Percentiles rank a stretch among this genome's conserved stretches.
phyloP scores from a whole-genome alignment of 257 asterid genomes.

The Lithospermum erythrorhizon region DNA sequence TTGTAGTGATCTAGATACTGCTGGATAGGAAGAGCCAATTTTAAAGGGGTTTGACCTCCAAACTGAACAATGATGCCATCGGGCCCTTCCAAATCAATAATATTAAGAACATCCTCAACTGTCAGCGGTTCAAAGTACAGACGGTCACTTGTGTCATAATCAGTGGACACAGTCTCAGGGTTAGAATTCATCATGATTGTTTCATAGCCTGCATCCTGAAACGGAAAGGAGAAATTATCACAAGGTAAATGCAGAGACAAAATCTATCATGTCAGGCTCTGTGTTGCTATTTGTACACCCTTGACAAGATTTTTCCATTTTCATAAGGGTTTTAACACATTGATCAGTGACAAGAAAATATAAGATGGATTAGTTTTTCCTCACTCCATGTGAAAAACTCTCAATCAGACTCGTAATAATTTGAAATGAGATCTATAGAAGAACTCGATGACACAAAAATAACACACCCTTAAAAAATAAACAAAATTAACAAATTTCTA shows the following conservation, averaged over 20 bases:
- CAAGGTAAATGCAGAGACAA: background rate
- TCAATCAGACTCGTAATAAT: background rate
- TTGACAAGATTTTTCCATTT: too few relatives aligned
- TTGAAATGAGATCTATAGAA: background rate
- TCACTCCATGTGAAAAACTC: too few relatives aligned
- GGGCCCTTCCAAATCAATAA: constrained; percentile 88
- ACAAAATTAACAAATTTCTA: background rate
- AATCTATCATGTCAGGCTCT: background rate
- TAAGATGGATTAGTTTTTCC: too few relatives aligned
- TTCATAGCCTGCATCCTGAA: constrained; percentile 83
- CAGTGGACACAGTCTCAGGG: constrained; percentile 95
- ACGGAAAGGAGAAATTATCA: constrained; percentile 7
- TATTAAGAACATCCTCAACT: constrained; percentile 79
- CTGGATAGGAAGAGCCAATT: constrained; percentile 77
- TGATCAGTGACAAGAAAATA: too few relatives aligned
- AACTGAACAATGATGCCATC: constrained; percentile 98
- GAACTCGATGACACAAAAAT: background rate
- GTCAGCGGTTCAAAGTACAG: constrained; percentile 97
- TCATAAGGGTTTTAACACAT: too few relatives aligned
- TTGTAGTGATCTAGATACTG: constrained; percentile 52
- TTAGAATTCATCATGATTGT: constrained; percentile 99
- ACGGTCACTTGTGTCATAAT: constrained; percentile 94
- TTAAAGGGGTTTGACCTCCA: constrained; percentile 96
- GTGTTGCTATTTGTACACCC: background rate
- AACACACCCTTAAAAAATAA: constrained; percentile 1